Evolutionary conservation across 768 basidiomycete genomes (phyloP).

Genomic region (Gloeostereum incarnatum): DNA sequence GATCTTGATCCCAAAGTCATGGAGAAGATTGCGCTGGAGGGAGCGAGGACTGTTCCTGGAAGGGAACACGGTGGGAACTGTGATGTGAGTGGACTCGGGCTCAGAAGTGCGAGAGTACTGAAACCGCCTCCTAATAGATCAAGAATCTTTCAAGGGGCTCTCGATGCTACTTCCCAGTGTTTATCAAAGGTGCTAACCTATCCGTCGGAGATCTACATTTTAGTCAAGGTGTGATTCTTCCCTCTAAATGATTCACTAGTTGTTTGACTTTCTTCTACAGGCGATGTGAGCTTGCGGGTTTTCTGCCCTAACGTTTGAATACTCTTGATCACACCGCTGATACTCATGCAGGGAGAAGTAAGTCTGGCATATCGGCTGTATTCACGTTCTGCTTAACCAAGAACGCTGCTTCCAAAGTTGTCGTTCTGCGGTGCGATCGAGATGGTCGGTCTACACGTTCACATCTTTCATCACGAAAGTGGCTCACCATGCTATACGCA

Average conservation of each 20-base stretch:
- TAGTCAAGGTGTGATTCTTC: constrained; percentile 60
- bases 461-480: not conserved
- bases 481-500: too few relatives aligned
- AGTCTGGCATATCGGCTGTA: not conserved
- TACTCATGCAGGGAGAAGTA: constrained; percentile 48
- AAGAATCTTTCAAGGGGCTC: constrained; percentile 73
- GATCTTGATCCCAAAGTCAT: constrained; percentile 36
- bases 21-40: constrained; percentile 51
- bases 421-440: constrained; percentile 75
- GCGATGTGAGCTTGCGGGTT: not conserved
- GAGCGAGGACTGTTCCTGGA: constrained; percentile 67
- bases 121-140: constrained; percentile 31
- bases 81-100: constrained; percentile 32
- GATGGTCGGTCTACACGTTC: constrained; percentile 33
- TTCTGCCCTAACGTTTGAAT: not conserved
- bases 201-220: constrained; percentile 77
- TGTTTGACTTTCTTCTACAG: constrained; percentile 4
- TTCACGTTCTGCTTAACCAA: not conserved
- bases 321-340: not conserved
- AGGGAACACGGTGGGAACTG: constrained; percentile 79
- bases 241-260: not conserved
- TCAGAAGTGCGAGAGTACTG: not conserved
- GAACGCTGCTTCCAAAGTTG: constrained; percentile 30
- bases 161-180: constrained; percentile 71
- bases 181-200: constrained; percentile 64